Base-by-base conservation (phyloP, 23 red algal genomes). In the Gracilaria domingensis region DNA sequence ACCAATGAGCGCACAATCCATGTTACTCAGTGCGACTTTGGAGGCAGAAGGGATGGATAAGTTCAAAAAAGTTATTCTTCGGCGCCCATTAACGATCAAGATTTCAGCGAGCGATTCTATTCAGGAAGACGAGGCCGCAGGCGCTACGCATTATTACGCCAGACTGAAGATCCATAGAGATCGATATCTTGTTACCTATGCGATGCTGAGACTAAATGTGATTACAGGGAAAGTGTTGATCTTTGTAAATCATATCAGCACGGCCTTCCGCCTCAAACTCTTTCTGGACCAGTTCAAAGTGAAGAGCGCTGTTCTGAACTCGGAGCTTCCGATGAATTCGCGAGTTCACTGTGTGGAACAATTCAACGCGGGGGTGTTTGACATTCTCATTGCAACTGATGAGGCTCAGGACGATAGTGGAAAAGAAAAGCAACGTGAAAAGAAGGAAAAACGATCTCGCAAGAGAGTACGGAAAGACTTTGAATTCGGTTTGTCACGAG, bases 251-350 rank as follows among this genome's bases (percentile, higher is more conserved):
- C 84, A 88, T 62, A 84, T 99, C 23, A 93, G 89, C 55, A 44
- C 76, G 25, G 97, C 94, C 17, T 99, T 96, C 53, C 84, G 91
- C 23, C 84, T 99, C 35, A 99, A 99, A 60, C 87, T 99, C 24
- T 96, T 99, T 44, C 87, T 99, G 20, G 97, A 99, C 53, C 94
- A 93, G 51, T 99, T 99, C 61, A 90, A 85, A 36, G 80, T 99
- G 50, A 86, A 88, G 70, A 92, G 65, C 39, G 95, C 92, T 45
- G 93, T 96, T 39, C 48, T 99, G 35, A 99, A 99, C 70, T 86
- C 91, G 28, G 97, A 99, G 61, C 80, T 99, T 29, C 97, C 97
- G 24, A 83, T 77, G 18, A 86, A 83, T 30, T 96, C 97, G 35
- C 72, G 97, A 56, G 49, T 94, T 25, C 97, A 99, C 83, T 96